phyloP scores from a whole-genome alignment of 352 stramenopile species.

The Pythium rishiriense region DNA sequence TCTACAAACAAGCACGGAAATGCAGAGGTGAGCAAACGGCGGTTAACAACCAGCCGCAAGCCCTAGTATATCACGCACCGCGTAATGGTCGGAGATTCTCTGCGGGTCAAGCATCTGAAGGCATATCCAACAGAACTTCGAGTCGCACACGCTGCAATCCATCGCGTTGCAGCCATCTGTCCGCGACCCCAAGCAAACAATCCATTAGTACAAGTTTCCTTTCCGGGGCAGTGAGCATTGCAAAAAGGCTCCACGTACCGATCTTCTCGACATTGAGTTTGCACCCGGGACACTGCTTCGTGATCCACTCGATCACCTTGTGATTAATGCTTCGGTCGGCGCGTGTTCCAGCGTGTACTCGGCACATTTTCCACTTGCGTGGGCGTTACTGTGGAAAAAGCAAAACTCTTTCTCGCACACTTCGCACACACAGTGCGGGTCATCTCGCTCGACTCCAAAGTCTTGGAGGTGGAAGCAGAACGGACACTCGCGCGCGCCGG shows the following conservation, averaged over 20 bases:
- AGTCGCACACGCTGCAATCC: neutral
- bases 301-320: conserved; percentile 1
- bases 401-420: conserved; percentile 13
- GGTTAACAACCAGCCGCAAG: too few relatives aligned
- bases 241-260: neutral
- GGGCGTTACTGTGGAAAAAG: conserved; percentile 24
- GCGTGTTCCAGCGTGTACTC: conserved; percentile 19
- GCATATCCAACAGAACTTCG: conserved; percentile 1
- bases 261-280: conserved; percentile 9
- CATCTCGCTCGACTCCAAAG: neutral
- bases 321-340: conserved; percentile 2
- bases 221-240: neutral
- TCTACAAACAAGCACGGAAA: too few relatives aligned
- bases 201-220: too few relatives aligned
- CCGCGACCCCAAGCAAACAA: neutral
- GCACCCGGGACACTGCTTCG: conserved; percentile 17
- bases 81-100: too few relatives aligned
- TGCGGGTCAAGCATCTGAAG: too few relatives aligned
- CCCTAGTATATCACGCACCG: too few relatives aligned
- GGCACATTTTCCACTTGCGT: conserved; percentile 7
- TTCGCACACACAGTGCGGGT: conserved; percentile 1
- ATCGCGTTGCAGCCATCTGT: conserved; percentile 8
- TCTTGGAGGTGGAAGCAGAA: conserved; percentile 12
- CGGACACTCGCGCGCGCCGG: conserved; percentile 16
- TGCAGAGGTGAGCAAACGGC: too few relatives aligned